Evolutionary conservation across 2,329 filamentous ascomycete species (phyloP).

Genomic region (Aureobasidium pullulans): DNA sequence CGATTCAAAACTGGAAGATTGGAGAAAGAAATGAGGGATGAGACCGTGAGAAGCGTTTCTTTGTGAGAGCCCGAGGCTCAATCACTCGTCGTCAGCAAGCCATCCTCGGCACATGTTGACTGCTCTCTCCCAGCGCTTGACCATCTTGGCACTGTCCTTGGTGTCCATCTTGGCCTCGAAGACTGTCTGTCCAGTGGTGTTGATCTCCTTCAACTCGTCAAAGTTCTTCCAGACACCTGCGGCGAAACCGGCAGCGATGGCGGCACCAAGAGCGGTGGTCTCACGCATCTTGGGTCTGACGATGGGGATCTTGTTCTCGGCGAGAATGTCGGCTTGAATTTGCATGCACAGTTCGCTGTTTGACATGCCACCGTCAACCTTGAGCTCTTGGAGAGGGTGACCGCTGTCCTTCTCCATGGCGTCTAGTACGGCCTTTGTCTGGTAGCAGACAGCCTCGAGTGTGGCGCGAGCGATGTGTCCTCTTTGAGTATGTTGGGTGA

Average conservation of each 20-base stretch:
- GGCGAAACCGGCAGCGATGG: constrained; percentile 82
- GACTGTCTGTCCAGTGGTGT: constrained; percentile 58
- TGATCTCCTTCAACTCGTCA: constrained; percentile 65
- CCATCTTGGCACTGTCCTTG: constrained; percentile 55
- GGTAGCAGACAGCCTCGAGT: constrained; percentile 84
- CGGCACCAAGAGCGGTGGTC: constrained; percentile 80
- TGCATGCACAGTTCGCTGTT: constrained; percentile 88
- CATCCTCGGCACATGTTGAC: constrained; percentile 74
- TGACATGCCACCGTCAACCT: constrained; percentile 84
- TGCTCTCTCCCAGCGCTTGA: constrained; percentile 66
- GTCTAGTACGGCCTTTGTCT: constrained; percentile 84
- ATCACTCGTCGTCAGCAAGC: constrained; percentile 39
- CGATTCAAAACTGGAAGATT: neutral
- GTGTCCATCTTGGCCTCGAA: constrained; percentile 61
- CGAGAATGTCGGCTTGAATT: constrained; percentile 78
- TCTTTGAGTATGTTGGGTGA: constrained; percentile 63
- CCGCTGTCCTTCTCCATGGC: constrained; percentile 85
- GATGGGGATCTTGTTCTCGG: constrained; percentile 57
- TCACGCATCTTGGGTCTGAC: constrained; percentile 83
- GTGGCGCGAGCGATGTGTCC: constrained; percentile 85
- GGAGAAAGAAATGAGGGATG: neutral
- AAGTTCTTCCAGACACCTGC: constrained; percentile 71
- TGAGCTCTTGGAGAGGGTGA: constrained; percentile 64
- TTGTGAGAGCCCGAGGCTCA: neutral
- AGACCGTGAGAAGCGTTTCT: neutral